Conservation (phyloP, 106 monocot species). For the Platanthera guangdongensis region DNA sequence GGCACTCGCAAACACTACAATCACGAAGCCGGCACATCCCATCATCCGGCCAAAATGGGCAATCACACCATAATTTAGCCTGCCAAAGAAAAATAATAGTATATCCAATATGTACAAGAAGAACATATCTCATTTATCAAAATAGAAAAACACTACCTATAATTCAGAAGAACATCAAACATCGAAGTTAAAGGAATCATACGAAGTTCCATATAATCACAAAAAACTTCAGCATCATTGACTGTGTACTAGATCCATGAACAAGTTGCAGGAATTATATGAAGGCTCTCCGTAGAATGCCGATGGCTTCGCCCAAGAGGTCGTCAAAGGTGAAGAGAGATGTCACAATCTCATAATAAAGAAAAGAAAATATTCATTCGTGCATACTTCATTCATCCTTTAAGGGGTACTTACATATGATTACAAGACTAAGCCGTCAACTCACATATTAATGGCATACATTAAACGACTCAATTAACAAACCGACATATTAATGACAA, state of each 20-base stretch:
- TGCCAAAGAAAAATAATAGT: constrained; percentile 8
- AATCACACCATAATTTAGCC: constrained; percentile 97
- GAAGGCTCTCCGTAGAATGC: no score
- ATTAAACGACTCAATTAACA: no score
- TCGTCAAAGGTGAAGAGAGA: no score
- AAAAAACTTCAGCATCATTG: background rate
- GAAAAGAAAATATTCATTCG: no score
- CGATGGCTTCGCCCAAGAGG: no score
- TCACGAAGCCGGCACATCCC: constrained; percentile 92
- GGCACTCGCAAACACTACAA: constrained; percentile 93
- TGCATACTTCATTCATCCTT: no score
- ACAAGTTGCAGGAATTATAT: background rate
- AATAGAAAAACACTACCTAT: background rate
- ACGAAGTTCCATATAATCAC: background rate
- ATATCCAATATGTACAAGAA: background rate
- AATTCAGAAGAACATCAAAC: background rate
- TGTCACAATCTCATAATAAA: no score
- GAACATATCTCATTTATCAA: background rate
- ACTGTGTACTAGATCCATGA: background rate
- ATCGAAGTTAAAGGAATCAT: background rate
- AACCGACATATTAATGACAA: no score
- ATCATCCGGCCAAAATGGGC: constrained; percentile 94
- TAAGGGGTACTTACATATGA: no score
- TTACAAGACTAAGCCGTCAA: no score
- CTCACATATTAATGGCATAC: no score